Evolutionary conservation across 352 stramenopile species (phyloP).

Genomic region (Globisporangium yorkense): DNA sequence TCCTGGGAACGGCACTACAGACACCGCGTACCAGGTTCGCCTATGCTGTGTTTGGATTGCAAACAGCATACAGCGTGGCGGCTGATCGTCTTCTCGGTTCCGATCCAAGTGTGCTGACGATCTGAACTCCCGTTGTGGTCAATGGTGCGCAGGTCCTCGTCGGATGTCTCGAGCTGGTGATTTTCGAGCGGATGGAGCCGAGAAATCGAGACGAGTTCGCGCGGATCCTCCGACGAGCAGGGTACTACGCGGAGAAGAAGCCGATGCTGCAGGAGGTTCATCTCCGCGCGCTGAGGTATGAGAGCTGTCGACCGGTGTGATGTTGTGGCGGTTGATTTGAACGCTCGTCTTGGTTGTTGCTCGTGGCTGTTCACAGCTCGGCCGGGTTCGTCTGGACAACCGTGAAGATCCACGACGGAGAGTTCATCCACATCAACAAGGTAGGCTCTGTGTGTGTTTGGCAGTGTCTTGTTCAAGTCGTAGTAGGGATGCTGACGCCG

Average conservation of each 20-base stretch:
- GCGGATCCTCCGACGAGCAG: conserved; percentile 47
- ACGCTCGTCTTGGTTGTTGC: neutral
- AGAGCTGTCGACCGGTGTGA: neutral
- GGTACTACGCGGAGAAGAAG: conserved; percentile 56
- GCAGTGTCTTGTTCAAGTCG: neutral
- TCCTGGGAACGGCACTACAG: conserved; percentile 73
- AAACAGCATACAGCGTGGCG: neutral
- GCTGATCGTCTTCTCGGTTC: neutral
- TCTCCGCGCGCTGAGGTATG: conserved; percentile 48
- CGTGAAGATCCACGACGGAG: conserved; percentile 65
- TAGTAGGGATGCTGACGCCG: neutral
- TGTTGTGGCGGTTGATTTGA: neutral
- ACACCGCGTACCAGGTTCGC: conserved; percentile 65
- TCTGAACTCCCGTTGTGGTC: neutral
- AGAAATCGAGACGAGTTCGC: conserved; percentile 55
- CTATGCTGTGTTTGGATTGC: neutral
- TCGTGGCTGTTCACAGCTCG: conserved; percentile 18
- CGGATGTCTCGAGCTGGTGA: conserved; percentile 76
- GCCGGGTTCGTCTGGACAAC: conserved; percentile 71
- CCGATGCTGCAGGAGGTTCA: conserved; percentile 75
- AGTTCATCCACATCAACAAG: conserved; percentile 86
- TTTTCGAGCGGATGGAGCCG: conserved; percentile 75
- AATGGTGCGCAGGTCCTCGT: conserved; percentile 37
- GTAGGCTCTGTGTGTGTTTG: conserved; percentile 9
- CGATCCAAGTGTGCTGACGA: neutral